A percentile compares a stretch with the other conserved stretches of the same genome.
phyloP scores from a whole-genome alignment of 371 early-diverging fungal species.

The Rhizopus stolonifer region DNA sequence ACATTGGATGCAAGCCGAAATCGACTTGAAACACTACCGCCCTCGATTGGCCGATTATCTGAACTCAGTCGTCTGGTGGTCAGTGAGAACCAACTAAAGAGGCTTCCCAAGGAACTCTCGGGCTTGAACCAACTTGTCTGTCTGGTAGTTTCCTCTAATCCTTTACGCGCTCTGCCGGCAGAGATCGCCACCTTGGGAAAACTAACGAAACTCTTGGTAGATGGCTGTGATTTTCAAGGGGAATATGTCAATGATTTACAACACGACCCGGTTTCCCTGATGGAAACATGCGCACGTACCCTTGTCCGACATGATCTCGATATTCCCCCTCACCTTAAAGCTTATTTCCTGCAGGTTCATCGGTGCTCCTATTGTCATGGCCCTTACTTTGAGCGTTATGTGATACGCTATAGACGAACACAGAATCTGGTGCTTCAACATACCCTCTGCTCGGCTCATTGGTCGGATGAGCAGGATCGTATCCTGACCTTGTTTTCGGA shows the following conservation, averaged over 20 bases:
- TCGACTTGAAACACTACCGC: slow-evolving; percentile 53
- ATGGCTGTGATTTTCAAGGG: slow-evolving; percentile 41
- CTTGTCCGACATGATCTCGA: slow-evolving; percentile 63
- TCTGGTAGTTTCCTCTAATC: slow-evolving; percentile 54
- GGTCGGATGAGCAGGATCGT: slow-evolving; percentile 29
- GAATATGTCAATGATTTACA: slow-evolving; percentile 22
- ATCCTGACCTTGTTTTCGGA: slow-evolving; percentile 22
- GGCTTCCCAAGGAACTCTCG: slow-evolving; percentile 47
- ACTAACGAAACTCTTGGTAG: slow-evolving; percentile 52
- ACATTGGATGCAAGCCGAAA: slow-evolving; percentile 59
- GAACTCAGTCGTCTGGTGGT: slow-evolving; percentile 58
- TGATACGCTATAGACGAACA: slow-evolving; percentile 57
- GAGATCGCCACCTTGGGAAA: slow-evolving; percentile 35
- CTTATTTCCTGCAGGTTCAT: slow-evolving; percentile 63
- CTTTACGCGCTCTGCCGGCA: slow-evolving; percentile 34
- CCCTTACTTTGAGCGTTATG: slow-evolving; percentile 72
- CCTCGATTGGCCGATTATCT: slow-evolving; percentile 58
- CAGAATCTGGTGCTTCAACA: slow-evolving; percentile 46
- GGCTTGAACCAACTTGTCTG: slow-evolving; percentile 52
- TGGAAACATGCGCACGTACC: slow-evolving; percentile 73
- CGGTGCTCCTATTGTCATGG: slow-evolving; percentile 81
- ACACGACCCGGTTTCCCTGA: slow-evolving; percentile 48
- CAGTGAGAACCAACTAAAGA: slow-evolving; percentile 45
- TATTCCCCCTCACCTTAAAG: slow-evolving; percentile 50
- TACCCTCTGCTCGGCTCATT: slow-evolving; percentile 34